These are phyloP conservation scores for Massariosphaeria phaeospora DNA, from an alignment of 495 filamentous ascomycete species.

Conservation along the genomic window DNA sequence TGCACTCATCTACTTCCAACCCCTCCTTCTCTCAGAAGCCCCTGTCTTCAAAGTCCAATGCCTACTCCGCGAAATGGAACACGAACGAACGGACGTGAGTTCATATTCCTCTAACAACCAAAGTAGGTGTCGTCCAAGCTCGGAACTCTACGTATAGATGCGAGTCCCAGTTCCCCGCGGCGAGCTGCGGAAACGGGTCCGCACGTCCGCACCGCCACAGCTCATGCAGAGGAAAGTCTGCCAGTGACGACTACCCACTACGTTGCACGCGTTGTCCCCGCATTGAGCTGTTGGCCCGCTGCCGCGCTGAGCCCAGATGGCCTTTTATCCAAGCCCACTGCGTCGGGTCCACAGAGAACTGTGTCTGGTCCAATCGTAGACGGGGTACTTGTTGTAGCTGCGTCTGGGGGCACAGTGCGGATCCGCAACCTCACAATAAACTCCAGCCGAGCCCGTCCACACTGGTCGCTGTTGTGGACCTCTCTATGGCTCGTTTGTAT, in stretches of 20 bases:
- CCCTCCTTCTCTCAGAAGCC: not conserved
- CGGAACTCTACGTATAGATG: not conserved
- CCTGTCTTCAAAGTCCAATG: too few species aligned
- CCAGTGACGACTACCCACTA: not conserved
- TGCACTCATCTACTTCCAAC: not conserved
- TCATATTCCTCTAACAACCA: not conserved
- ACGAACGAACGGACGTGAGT: too few species aligned
- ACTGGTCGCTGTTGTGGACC: not conserved
- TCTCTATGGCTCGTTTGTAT: not conserved
- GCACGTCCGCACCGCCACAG: slow-evolving; percentile 3
- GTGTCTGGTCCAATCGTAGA: slow-evolving; percentile 16
- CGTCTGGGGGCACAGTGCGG: slow-evolving; percentile 8
- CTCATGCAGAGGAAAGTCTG: not conserved
- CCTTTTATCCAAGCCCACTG: slow-evolving; percentile 18
- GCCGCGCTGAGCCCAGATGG: slow-evolving; percentile 9
- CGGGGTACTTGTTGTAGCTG: not conserved
- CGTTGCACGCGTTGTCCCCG: slow-evolving; percentile 8
- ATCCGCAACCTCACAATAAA: slow-evolving; percentile 18
- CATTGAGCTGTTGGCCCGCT: not conserved
- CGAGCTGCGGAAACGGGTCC: slow-evolving; percentile 21
- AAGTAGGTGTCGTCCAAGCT: not conserved
- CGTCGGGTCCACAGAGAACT: slow-evolving; percentile 2
- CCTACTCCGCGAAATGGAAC: too few species aligned
- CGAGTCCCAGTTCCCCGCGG: not conserved
- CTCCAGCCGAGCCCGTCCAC: slow-evolving; percentile 1